phyloP scores from a whole-genome alignment of 768 basidiomycete genomes.

The Tylopilus intermedius region DNA sequence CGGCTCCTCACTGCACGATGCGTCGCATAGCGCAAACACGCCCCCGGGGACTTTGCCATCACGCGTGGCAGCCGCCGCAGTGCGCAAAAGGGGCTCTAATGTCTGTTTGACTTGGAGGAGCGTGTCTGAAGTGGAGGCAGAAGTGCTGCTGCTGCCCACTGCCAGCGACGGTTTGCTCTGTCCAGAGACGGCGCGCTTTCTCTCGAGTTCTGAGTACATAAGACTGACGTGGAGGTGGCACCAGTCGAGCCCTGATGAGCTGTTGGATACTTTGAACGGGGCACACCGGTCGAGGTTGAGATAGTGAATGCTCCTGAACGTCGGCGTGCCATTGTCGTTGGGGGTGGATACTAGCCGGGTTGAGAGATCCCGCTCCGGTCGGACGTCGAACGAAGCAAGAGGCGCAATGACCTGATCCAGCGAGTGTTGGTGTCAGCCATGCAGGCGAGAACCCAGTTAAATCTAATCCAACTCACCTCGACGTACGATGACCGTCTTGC shows the following conservation, averaged over 20 bases:
- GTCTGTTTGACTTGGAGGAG: conserved; percentile 30
- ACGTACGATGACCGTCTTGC: conserved; percentile 53
- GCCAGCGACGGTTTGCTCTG: not conserved
- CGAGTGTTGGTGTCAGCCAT: not conserved
- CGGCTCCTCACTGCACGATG: not conserved
- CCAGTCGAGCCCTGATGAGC: conserved; percentile 23
- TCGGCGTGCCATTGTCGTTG: conserved; percentile 3
- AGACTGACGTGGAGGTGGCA: conserved; percentile 22
- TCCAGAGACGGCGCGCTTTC: not conserved
- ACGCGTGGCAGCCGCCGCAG: conserved; percentile 7
- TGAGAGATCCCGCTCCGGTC: conserved; percentile 18
- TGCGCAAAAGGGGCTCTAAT: conserved; percentile 24
- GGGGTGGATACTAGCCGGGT: conserved; percentile 23
- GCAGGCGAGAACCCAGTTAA: not conserved
- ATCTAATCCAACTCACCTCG: conserved; percentile 19
- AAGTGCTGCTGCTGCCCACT: not conserved
- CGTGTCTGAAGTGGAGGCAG: conserved; percentile 5
- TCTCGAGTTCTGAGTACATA: conserved; percentile 25
- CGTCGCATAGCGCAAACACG: conserved; percentile 17
- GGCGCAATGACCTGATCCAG: conserved; percentile 19
- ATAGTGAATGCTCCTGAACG: conserved; percentile 37
- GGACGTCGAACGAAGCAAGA: conserved; percentile 12
- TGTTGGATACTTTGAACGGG: conserved; percentile 20
- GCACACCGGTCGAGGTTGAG: conserved; percentile 35
- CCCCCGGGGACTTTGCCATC: conserved; percentile 6